phyloP scores from a whole-genome alignment of 495 filamentous ascomycete genomes.

The Chaetomium cochliodes region DNA sequence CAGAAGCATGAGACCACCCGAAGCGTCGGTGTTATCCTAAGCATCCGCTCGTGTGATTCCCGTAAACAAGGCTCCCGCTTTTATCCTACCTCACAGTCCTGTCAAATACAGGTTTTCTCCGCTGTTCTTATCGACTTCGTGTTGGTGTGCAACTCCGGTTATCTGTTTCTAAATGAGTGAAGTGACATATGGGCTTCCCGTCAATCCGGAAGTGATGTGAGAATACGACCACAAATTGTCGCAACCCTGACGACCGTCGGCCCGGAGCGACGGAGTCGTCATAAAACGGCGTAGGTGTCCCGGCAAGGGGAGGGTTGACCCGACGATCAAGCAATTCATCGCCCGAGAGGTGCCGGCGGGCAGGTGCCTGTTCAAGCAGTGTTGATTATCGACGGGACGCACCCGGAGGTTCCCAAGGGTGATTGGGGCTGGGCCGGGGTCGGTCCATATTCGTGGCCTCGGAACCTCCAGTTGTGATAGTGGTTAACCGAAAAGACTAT shows the following conservation, averaged over 20 bases:
- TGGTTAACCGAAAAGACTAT: conserved; percentile 36
- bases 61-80: no score
- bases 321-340: not conserved
- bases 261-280: not conserved
- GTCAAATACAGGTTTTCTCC: no score
- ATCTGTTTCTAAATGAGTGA: no score
- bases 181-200: no score
- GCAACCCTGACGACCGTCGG: not conserved
- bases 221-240: not conserved
- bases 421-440: not conserved
- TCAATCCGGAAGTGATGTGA: not conserved
- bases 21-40: no score
- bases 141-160: no score
- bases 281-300: not conserved
- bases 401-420: no score
- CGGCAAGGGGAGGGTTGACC: not conserved
- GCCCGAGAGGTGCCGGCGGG: not conserved
- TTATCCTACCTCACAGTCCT: no score
- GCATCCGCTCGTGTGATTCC: no score
- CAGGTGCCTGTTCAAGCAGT: not conserved
- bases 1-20: no score
- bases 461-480: not conserved
- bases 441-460: not conserved
- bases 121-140: no score
- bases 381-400: not conserved